Conservation (phyloP, 2,329 filamentous ascomycete genomes). For the Monilinia aucupariae region DNA sequence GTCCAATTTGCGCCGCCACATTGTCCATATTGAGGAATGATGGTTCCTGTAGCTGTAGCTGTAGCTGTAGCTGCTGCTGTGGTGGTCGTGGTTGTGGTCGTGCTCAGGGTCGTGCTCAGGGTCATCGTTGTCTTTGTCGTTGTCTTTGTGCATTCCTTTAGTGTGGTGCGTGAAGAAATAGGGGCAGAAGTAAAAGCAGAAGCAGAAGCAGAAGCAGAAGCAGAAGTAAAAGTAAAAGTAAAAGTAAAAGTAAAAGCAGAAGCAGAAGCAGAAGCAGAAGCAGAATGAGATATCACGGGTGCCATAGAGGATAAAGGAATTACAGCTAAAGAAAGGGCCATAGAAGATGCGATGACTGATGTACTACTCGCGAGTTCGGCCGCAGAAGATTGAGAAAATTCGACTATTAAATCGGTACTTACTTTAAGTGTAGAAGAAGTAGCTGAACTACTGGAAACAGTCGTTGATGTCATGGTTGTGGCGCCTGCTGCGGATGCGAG, state of each 20-base stretch:
- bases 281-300: no score
- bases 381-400: not conserved
- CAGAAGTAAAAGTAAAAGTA: no score
- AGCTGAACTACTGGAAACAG: not conserved
- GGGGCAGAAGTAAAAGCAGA: not conserved
- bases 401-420: not conserved
- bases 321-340: not conserved
- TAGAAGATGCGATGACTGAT: not conserved
- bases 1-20: constrained; percentile 4
- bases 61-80: not conserved
- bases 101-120: no score
- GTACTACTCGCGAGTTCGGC: not conserved
- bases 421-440: not conserved
- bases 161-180: not conserved
- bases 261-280: no score
- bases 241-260: no score
- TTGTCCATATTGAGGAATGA: constrained; percentile 9
- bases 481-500: constrained; percentile 23
- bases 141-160: not conserved
- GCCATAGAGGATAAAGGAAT: not conserved
- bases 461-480: constrained; percentile 1
- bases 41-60: not conserved
- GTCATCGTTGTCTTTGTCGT: not conserved
- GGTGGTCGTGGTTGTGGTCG: not conserved
- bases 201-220: not conserved